Evolutionary conservation across 331 rosid genomes (phyloP), one percentile per base, ranked within the genome.

Genomic region (Quercus tomentella): DNA sequence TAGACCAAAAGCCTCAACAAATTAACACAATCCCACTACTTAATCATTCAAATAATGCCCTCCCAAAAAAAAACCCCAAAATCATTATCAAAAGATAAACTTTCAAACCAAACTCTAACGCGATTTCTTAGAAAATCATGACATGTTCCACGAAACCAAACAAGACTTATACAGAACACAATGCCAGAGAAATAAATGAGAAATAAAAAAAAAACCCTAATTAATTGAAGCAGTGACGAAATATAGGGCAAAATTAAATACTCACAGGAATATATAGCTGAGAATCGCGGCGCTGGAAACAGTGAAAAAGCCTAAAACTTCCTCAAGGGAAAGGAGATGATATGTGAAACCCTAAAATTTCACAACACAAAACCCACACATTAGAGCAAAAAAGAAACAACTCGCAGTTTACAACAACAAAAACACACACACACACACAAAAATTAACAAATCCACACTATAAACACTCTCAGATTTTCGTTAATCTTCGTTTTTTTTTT

Each of bases 331-430:
- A 17, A 69, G n/a, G 80, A 30, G 69, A 23, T 10, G 67, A 72
- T 33, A 79, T 35, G 68, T 55, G 87, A 88, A 92, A 92, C 97
- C 97, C 94, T 88, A 92, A 92, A 92, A 86, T 81, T 87, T 79
- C 83, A 88, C 75, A 80, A 76, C 62, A 84, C 66, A 82, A 85
- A 82, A 85, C 56, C 73, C 61, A 77, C 72, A 33, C 81, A 78
- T 86, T 78, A 80, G 88, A 75, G 80, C 23, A 70, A 49, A 56
- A 72, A 67, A 41, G 45, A 41, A 8, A 37, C 11, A 41, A 60
- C 82, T 77, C 83, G 80, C 81, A 81, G 83, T 56, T 41, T 8
- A 35, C 8, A 41, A 41, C 12, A 41, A 37, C 0, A 37, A 37
- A 37, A 37, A 1, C 37, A 30, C 31, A 30, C 31, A 30, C 30